Conservation (phyloP, 371 early-diverging fungal genomes). For the Nematocida parisii region DNA sequence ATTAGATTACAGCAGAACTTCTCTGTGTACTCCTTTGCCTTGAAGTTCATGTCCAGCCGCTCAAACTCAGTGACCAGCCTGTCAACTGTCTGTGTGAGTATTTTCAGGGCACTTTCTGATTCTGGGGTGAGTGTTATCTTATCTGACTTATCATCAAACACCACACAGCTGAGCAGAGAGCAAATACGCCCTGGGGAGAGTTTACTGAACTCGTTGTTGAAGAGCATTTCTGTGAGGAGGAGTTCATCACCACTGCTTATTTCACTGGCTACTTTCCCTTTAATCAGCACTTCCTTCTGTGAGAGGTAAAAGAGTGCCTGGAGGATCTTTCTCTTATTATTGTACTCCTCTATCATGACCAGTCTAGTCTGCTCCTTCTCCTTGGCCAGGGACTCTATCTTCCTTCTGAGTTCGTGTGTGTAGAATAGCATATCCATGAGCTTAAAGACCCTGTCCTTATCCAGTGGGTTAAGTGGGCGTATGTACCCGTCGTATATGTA, state of each 20-base stretch:
- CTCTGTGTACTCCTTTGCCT: slow-evolving; percentile 72
- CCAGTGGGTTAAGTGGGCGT: not conserved
- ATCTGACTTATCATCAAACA: slow-evolving; percentile 76
- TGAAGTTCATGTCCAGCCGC: slow-evolving; percentile 77
- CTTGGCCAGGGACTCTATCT: slow-evolving; percentile 52
- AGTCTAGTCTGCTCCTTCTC: slow-evolving; percentile 52
- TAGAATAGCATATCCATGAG: not conserved
- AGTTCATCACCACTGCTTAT: slow-evolving; percentile 93
- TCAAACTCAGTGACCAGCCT: slow-evolving; percentile 79
- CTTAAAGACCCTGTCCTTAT: not conserved
- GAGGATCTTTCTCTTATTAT: slow-evolving; percentile 69
- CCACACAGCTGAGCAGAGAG: slow-evolving; percentile 85
- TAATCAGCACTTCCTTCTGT: slow-evolving; percentile 72
- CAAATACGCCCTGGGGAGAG: slow-evolving; percentile 81
- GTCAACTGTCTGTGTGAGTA: slow-evolving; percentile 80
- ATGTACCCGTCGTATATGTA: not conserved
- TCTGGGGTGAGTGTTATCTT: slow-evolving; percentile 61
- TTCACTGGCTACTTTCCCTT: slow-evolving; percentile 98
- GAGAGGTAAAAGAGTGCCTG: slow-evolving; percentile 66
- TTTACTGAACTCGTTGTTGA: slow-evolving; percentile 91
- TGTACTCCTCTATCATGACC: slow-evolving; percentile 70
- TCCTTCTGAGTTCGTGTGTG: not conserved
- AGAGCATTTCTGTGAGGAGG: slow-evolving; percentile 93
- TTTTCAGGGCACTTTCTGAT: slow-evolving; percentile 74
- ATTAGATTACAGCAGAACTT: slow-evolving; percentile 75